phyloP scores from a whole-genome alignment of 257 asterid species.

The Voacanga thouarsii region DNA sequence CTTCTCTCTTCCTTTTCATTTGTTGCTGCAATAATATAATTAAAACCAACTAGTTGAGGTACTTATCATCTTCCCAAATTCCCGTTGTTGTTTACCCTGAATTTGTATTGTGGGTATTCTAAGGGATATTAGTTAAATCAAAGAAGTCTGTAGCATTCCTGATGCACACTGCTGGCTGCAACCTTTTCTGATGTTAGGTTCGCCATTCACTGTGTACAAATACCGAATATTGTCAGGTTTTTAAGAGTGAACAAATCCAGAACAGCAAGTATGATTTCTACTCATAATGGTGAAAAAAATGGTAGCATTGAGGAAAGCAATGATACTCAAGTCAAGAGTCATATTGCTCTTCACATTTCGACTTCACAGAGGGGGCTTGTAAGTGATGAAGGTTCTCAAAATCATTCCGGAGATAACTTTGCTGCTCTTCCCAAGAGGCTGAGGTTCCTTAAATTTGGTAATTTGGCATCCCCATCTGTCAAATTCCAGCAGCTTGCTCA shows the following conservation, averaged over 20 bases:
- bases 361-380: slow-evolving; percentile 62
- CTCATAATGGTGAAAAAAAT: slow-evolving; percentile 35
- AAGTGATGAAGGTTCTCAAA: slow-evolving; percentile 35
- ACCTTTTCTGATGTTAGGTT: slow-evolving; percentile 6
- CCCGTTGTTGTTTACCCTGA: neutral
- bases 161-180: neutral
- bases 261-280: slow-evolving; percentile 44
- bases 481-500: slow-evolving; percentile 62
- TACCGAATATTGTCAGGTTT: neutral
- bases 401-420: slow-evolving; percentile 12
- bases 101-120: neutral
- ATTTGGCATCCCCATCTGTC: slow-evolving; percentile 58
- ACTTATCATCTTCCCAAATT: neutral
- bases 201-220: neutral
- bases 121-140: neutral
- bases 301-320: slow-evolving; percentile 42
- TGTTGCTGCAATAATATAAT: neutral
- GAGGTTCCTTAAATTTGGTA: slow-evolving; percentile 49
- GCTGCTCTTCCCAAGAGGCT: slow-evolving; percentile 42
- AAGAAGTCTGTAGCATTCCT: neutral
- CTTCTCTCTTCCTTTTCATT: neutral
- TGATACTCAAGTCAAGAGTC: slow-evolving; percentile 28
- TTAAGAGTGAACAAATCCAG: neutral
- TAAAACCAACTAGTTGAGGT: neutral
- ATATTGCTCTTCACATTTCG: slow-evolving; percentile 40